Conservation (phyloP, 139 green algal genomes). For the Chloropicon primus region DNA sequence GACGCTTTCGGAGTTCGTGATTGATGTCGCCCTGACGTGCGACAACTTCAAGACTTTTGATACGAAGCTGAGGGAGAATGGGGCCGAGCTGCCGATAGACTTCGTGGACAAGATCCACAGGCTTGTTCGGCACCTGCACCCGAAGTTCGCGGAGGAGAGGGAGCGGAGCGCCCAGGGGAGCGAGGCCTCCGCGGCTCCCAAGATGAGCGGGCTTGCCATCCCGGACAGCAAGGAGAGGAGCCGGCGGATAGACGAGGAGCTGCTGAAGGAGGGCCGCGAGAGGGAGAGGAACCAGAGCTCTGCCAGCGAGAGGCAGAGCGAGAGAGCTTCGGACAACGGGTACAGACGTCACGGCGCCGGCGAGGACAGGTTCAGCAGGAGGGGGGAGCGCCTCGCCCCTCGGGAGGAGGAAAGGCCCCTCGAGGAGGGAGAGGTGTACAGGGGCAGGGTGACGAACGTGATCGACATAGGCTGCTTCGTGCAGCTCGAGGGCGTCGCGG, state of each 20-base stretch:
- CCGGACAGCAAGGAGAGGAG: slow-evolving; percentile 52
- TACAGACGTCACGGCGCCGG: slow-evolving; percentile 19
- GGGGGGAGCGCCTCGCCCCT: background rate
- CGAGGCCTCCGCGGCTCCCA: background rate
- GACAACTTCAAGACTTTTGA: slow-evolving; percentile 17
- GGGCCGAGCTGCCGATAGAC: slow-evolving; percentile 59
- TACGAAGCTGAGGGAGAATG: slow-evolving; percentile 44
- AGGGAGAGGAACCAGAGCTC: slow-evolving; percentile 1
- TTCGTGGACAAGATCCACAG: slow-evolving; percentile 76
- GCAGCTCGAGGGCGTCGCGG: slow-evolving; percentile 58
- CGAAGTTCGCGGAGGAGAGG: background rate
- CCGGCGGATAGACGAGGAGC: slow-evolving; percentile 46
- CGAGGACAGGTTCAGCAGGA: slow-evolving; percentile 8
- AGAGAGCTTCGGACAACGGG: slow-evolving; percentile 12
- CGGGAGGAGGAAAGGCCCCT: background rate
- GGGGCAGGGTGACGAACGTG: slow-evolving; percentile 48
- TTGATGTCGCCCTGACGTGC: slow-evolving; percentile 56
- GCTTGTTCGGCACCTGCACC: background rate
- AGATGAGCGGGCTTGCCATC: slow-evolving; percentile 50
- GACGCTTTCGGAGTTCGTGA: slow-evolving; percentile 89
- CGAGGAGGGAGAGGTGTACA: slow-evolving; percentile 39
- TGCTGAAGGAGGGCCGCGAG: slow-evolving; percentile 35
- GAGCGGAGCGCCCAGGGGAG: background rate
- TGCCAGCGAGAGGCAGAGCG: slow-evolving; percentile 1
- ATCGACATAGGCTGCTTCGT: slow-evolving; percentile 97